Evolutionary conservation across 495 filamentous ascomycete species (phyloP), one percentile per base, ranked within the genome.

Genomic region (Penicillium egyptiacum): DNA sequence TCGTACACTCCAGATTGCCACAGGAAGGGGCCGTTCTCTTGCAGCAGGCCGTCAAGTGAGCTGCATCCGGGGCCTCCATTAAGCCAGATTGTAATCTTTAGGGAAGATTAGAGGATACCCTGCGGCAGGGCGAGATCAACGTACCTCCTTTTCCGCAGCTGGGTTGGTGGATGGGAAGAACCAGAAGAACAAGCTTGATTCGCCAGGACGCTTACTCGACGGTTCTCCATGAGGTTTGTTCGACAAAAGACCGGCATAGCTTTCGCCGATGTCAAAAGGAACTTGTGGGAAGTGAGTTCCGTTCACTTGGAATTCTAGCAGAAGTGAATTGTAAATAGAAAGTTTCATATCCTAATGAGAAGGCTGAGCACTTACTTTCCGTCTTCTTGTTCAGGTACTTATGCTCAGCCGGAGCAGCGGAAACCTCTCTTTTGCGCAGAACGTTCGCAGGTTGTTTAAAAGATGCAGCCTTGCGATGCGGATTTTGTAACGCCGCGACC

Each of bases 11-110:
- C 88, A 10, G 79, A 75, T 60, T 87, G 80, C 89, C 90, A 92
- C 0, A 86, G 66, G 63, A 94, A 86, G 0, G 89, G 89, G 0
- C 90, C 88, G 59, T 91, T 88, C 60, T 91, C 88, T 47, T 90
- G 86, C 1, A 93, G 66, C 1, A 92, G 67, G 9, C 88, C 88
- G 56, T 84, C 80, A 4, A 93, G 73, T 1, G 81, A 89, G 43
- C 79, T 86, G 69, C 86, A 91, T 11, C 87, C 87, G 4, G 82
- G 82, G 22, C 87, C 87, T 42, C 87, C 87, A 61, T 89, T 89
- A 6, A 90, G 70, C 85, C 85, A 89, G 57, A 89, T 83, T 14
- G 81, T 71, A 50, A 89, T 84, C 69, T 88, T 31, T 78, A 33
- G 80, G 9, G 20, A 25, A 26, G 22, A 55, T 51, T 22, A 51